These are phyloP conservation scores for Eucalyptus marginata DNA, from an alignment of 345 rosid genomes.

Conservation along the genomic window DNA sequence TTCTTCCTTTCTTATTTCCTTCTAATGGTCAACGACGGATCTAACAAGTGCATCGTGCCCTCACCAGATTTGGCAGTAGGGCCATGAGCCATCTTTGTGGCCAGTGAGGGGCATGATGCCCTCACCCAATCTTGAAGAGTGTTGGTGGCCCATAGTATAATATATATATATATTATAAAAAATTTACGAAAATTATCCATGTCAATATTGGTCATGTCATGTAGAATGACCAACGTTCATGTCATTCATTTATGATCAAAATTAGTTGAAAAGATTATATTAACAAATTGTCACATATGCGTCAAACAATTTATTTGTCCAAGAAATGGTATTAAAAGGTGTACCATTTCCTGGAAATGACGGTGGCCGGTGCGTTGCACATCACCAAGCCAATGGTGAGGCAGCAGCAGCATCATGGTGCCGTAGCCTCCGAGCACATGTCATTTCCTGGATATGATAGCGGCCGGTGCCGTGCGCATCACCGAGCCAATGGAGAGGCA, in stretches of 20 bases:
- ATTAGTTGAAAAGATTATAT: background rate
- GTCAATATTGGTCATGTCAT: no score
- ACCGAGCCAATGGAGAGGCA: background rate
- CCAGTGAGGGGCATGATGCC: no score
- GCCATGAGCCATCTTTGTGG: no score
- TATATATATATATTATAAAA: no score
- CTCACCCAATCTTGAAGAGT: no score
- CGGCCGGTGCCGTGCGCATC: background rate
- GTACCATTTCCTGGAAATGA: background rate
- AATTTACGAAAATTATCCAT: no score
- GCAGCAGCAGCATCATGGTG: background rate
- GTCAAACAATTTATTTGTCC: rapidly evolving
- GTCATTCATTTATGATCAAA: rapidly evolving
- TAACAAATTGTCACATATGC: no score
- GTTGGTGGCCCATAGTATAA: no score
- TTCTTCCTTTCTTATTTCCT: no score
- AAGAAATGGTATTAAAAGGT: background rate
- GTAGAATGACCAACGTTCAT: rapidly evolving
- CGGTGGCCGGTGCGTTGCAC: background rate
- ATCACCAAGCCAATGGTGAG: background rate
- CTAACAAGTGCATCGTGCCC: no score
- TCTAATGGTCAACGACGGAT: rapidly evolving
- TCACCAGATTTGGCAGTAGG: no score
- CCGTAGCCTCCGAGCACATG: background rate
- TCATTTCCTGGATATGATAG: background rate